Conservation (phyloP, 352 stramenopile species). For the Aphanomyces cochlioides region DNA sequence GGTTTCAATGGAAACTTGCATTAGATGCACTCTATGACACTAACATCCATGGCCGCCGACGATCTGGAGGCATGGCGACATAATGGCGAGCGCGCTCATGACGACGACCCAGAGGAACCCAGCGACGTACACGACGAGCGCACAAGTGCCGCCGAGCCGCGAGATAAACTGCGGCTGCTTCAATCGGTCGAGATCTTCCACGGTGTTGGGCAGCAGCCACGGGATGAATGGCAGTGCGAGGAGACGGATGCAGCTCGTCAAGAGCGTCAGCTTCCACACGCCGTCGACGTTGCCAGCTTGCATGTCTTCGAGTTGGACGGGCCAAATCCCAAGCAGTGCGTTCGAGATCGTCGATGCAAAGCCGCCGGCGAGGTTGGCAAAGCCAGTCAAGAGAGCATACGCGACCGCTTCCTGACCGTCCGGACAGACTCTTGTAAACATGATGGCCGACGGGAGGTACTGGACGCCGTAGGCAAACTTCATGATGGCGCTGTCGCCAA, state of each 20-base stretch:
- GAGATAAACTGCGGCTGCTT: slow-evolving; percentile 44
- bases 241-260: slow-evolving; percentile 59
- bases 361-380: slow-evolving; percentile 63
- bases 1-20: neutral
- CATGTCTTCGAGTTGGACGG: slow-evolving; percentile 63
- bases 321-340: slow-evolving; percentile 67
- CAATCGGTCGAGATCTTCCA: slow-evolving; percentile 48
- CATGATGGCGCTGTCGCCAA: slow-evolving; percentile 60
- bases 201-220: slow-evolving; percentile 50
- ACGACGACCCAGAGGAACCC: slow-evolving; percentile 63
- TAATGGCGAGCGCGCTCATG: slow-evolving; percentile 64
- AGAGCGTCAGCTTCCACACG: slow-evolving; percentile 74
- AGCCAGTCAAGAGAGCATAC: slow-evolving; percentile 73
- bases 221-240: slow-evolving; percentile 48
- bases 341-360: slow-evolving; percentile 75
- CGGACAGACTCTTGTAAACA: slow-evolving; percentile 72
- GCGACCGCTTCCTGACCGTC: slow-evolving; percentile 69
- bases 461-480: slow-evolving; percentile 74
- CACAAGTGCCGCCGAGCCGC: slow-evolving; percentile 32
- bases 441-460: slow-evolving; percentile 69
- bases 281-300: slow-evolving; percentile 49
- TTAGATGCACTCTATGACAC: neutral
- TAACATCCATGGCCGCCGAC: slow-evolving; percentile 63
- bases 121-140: slow-evolving; percentile 47
- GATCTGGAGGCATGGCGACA: slow-evolving; percentile 53